Base-by-base conservation (phyloP, 345 rosid genomes). In the Aegle marmelos region DNA sequence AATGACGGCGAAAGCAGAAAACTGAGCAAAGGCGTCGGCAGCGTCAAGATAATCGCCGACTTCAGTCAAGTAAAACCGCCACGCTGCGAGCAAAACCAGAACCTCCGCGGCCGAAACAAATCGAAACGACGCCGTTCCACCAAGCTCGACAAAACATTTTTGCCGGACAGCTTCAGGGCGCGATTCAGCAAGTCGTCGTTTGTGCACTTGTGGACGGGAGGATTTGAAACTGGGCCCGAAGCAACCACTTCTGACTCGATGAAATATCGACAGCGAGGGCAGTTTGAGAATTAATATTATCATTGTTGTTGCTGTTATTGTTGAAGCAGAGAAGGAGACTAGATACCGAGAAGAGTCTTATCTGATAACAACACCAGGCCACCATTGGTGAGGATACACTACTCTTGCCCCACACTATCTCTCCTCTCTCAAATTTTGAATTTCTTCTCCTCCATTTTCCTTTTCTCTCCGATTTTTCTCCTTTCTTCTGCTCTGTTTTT, bases 391-490 rank as follows among this genome's bases (percentile, higher is more conserved):
- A 9, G 84, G 84, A 65, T 36, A 78, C 2, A 39, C 19, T 21
- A 74, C 79, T 78, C 81, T 82, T 69, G 79, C 84, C 84, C n/a
- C 84, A 82, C 62, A 82, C 76, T 1, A 74, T 24, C 0, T 74
- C 76, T 54, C 81, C 84, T 57, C 68, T 37, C 31, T 24, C 34
- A 14, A 65, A 66, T 33, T 31, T 34, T 45, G 8, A 45, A 45
- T 45, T 3, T 45, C 17, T 45, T 48, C 45, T n/a, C n/a, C n/a
- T 45, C 70, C 74, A 70, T 41, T 2, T 9, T 53, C 22, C 22
- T 53, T 53, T 17, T 17, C 22, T 53, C 57, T 1, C 22, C 17
- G 17, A 16, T 17, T 53, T 53, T 53, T 53, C 57, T 34, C 14
- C 39, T 6, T 10, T 31, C 19, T 19, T 4, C 39, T 16, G 3